A percentile compares a stretch with the other conserved stretches of the same genome.
Conservation (phyloP, 352 stramenopile species). For the Thalassiosira hispida region DNA sequence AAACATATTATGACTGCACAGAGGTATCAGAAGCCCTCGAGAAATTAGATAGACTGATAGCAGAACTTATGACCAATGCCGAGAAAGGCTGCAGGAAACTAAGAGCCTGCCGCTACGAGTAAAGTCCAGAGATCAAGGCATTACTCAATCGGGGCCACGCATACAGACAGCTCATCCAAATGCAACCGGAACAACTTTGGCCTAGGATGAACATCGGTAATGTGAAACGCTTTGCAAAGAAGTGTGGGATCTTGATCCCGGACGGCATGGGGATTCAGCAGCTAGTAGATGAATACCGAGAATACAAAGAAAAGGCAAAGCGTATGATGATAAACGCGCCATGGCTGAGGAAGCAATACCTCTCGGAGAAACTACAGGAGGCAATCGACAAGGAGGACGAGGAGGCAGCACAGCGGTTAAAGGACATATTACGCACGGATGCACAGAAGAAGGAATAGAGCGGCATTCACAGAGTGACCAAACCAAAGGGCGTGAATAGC, state of each 20-base stretch:
- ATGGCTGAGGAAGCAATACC: not conserved
- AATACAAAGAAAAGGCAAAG: not conserved
- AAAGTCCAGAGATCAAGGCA: not conserved
- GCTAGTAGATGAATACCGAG: not conserved
- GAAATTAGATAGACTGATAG: not conserved
- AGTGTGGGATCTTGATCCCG: not conserved
- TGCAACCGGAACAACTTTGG: not conserved
- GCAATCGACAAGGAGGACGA: not conserved
- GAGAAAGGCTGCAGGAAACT: not conserved
- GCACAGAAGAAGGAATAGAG: not conserved
- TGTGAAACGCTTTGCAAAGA: not conserved
- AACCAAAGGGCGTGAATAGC: not conserved
- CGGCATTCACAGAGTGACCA: not conserved
- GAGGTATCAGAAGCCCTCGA: not conserved
- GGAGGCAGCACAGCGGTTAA: not conserved
- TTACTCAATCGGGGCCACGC: slow-evolving; percentile 1
- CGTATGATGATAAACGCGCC: not conserved
- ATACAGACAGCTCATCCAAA: not conserved
- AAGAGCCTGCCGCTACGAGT: slow-evolving; percentile 1
- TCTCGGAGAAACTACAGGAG: not conserved
- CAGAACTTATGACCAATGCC: not conserved
- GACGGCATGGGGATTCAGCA: not conserved
- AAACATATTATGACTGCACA: too few relatives aligned
- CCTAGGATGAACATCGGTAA: not conserved
- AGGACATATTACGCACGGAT: not conserved